Evolutionary conservation across 2,329 filamentous ascomycete species (phyloP), one percentile per base, ranked within the genome.

Genomic region (Sporothrix luriei): DNA sequence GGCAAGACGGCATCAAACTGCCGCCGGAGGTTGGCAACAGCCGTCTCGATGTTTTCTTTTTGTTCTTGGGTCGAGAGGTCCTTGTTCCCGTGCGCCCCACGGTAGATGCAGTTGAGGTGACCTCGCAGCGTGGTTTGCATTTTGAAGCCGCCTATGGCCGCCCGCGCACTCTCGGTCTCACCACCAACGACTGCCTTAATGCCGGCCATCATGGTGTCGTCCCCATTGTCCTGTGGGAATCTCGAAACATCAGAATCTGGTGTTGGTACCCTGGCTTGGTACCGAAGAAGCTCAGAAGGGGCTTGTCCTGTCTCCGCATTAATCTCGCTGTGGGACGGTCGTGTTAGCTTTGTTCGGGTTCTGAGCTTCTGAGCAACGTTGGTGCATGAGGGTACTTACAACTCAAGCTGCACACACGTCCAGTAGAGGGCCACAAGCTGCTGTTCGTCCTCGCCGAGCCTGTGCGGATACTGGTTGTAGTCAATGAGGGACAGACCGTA

Each of bases 381-480:
- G 49, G 26, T 51, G 2, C 21, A 40, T 13, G 24, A 11, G n/a
- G 10, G 13, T 3, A 71, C 72, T 68, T 26, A 73, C 72, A 57
- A 71, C 29, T 74, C 73, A 19, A 74, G 40, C 29, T 71, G 68
- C 3, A 72, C 71, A 43, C 72, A 73, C 1, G 43, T 68, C 73
- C 73, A 74, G 38, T 71, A 74, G 3, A 74, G 67, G 7, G 68
- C 16, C 4, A 70, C 67, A 14, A 74, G 24, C 29, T 73, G 68
- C 1, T 51, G 66, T 38, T 73, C 73, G 6, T 70, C 68, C 2
- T 61, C 65, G 1, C 66, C 49, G 4, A 71, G 66, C 4, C 0
- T 13, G 9, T 70, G 64, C 10, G 66, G 69, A 6, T 65, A 29
- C 10, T 54, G 51, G 4, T 33, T 68, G 46, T 71, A 66, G 19